phyloP scores from a whole-genome alignment of 2,329 filamentous ascomycete species.

The Aureobasidium sp. region DNA sequence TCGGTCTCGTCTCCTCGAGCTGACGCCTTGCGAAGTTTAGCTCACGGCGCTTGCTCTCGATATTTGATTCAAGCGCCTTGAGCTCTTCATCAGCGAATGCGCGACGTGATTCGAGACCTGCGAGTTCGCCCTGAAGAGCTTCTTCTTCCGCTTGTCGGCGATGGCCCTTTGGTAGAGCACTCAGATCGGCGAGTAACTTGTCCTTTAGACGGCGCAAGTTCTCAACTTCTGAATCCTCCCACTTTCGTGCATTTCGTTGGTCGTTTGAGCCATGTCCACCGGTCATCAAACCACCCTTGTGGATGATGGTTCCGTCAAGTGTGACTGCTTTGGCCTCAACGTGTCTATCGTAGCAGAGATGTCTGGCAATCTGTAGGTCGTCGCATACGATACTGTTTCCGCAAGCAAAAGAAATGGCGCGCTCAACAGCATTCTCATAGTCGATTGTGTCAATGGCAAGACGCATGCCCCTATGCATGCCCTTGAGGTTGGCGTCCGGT shows the following conservation, averaged over 20 bases:
- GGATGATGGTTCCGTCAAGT: conserved; percentile 89
- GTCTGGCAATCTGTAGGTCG: conserved; percentile 73
- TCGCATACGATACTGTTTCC: conserved; percentile 94
- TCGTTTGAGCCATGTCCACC: conserved; percentile 75
- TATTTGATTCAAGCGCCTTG: conserved; percentile 69
- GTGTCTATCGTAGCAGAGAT: conserved; percentile 75
- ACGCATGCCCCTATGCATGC: conserved; percentile 71
- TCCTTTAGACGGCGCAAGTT: conserved; percentile 69
- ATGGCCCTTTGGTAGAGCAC: conserved; percentile 69
- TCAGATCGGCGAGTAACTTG: conserved; percentile 68
- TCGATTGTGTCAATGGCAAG: conserved; percentile 94
- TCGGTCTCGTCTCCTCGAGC: conserved; percentile 67
- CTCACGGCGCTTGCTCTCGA: conserved; percentile 76
- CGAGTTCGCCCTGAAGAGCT: conserved; percentile 66
- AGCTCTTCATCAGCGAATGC: conserved; percentile 66
- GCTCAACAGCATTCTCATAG: conserved; percentile 78
- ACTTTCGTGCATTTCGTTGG: conserved; percentile 62
- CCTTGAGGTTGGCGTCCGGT: conserved; percentile 82
- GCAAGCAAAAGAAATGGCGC: conserved; percentile 90
- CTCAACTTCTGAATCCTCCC: conserved; percentile 84
- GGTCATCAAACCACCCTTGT: conserved; percentile 94
- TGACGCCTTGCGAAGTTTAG: conserved; percentile 64
- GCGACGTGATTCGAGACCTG: conserved; percentile 69
- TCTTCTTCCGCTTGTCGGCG: conserved; percentile 72
- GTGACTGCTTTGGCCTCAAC: conserved; percentile 93